Conservation (phyloP, 257 asterid genomes). For the Fraxinus pennsylvanica region DNA sequence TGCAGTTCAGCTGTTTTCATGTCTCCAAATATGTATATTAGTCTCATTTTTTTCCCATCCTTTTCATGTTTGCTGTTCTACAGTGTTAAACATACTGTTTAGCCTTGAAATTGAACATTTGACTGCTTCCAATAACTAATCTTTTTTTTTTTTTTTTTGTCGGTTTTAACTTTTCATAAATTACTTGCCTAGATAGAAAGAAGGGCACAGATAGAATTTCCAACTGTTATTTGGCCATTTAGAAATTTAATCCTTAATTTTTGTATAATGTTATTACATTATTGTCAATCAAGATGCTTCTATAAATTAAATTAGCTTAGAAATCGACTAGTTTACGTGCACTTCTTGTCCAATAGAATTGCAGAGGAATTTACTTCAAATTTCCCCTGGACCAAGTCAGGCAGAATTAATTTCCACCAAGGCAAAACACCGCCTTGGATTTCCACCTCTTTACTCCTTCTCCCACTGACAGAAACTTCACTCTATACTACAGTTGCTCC, state of each 20-base stretch:
- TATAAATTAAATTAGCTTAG: too few relatives aligned
- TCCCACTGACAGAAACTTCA: too few relatives aligned
- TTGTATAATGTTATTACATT: background rate
- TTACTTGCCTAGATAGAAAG: background rate
- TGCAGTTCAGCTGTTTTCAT: conserved; percentile 28
- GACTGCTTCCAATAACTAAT: background rate
- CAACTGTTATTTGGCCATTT: too few relatives aligned
- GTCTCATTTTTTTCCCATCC: background rate
- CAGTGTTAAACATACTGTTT: background rate
- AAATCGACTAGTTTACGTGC: too few relatives aligned
- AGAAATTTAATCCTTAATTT: background rate
- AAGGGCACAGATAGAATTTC: background rate
- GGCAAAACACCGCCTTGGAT: too few relatives aligned
- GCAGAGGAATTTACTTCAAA: too few relatives aligned
- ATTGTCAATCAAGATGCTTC: background rate
- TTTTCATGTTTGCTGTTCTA: background rate
- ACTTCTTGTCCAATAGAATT: too few relatives aligned
- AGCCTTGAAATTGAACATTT: background rate
- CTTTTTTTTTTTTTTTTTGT: too few relatives aligned
- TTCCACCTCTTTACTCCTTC: too few relatives aligned
- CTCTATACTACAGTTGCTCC: too few relatives aligned
- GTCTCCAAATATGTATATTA: conserved; percentile 27
- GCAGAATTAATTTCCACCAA: too few relatives aligned
- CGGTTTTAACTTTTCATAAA: background rate
- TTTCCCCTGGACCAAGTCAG: too few relatives aligned